Evolutionary conservation across 768 basidiomycete species (phyloP).

Genomic region (Paxillus rubicundulus): DNA sequence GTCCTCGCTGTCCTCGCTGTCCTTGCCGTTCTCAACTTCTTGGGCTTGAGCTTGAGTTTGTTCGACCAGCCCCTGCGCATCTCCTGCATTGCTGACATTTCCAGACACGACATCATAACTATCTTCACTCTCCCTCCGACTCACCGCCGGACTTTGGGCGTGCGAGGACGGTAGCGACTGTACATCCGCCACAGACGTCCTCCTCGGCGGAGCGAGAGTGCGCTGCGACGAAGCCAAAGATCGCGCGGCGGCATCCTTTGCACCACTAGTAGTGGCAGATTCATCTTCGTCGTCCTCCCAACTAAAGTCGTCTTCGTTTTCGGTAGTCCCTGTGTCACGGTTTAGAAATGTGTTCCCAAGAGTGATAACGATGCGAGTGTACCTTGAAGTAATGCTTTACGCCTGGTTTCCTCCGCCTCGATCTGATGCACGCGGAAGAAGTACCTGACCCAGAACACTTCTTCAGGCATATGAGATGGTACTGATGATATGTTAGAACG

Average conservation of each 20-base stretch:
- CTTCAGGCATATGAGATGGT: conserved; percentile 58
- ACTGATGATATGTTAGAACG: conserved; percentile 43
- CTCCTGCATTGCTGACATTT: conserved; percentile 45
- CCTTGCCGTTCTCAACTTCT: conserved; percentile 30
- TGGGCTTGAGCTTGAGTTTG: conserved; percentile 31
- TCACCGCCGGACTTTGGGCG: conserved; percentile 35
- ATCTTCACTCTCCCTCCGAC: conserved; percentile 58
- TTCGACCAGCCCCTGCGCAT: conserved; percentile 20
- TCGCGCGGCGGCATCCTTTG: conserved; percentile 9
- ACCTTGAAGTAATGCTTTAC: conserved; percentile 78
- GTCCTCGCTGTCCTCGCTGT: conserved; percentile 34
- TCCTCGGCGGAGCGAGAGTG: conserved; percentile 24
- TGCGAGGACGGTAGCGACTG: conserved; percentile 32
- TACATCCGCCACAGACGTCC: conserved; percentile 15
- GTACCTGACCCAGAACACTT: conserved; percentile 83
- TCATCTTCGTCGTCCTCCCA: conserved; percentile 96
- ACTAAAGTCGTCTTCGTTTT: conserved; percentile 84
- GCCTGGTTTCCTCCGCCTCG: conserved; percentile 69
- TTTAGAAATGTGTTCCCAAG: conserved; percentile 3
- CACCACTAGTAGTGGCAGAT: conserved; percentile 16
- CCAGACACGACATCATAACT: conserved; percentile 67
- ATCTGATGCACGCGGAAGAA: conserved; percentile 89
- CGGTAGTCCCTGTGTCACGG: conserved; percentile 45
- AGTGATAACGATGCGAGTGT: conserved; percentile 11
- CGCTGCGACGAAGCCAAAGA: conserved; percentile 22